Base-by-base conservation (phyloP, 176 grass and related monocot genomes). In the Avena sativa region DNA sequence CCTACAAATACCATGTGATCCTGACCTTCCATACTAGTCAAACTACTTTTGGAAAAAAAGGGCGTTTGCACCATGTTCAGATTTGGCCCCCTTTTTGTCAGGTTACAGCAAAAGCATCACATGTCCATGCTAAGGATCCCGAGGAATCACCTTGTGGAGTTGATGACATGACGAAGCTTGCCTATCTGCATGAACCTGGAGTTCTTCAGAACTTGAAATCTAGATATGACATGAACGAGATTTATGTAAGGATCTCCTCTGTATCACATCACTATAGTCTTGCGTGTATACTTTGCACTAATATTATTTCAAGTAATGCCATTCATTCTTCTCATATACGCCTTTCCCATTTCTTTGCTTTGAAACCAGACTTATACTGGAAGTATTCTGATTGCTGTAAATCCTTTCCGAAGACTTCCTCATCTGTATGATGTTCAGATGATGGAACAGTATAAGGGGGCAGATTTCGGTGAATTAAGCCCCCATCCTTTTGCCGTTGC, bases 391-490 rank as follows among this genome's bases (percentile, higher is more conserved):
- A 99, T 99, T 64, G 97, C 97, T 53, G 97, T 99, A 74, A 99
- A 99, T 84, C 97, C 97, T 76, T 99, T 99, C 72, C 93, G 91
- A 86, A 94, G 94, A 82, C 81, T 99, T 67, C 97, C 97, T 71
- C 97, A 99, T 93, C 50, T 99, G 50, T 98, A 98, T 55, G 97
- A 98, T 61, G 90, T 86, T 77, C 94, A 98, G 79, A 98, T 96
- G 97, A 98, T 98, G 97, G 87, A 96, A 82, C 97, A 98, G 81
- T 98, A 98, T 77, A 98, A 98, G 87, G 97, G 97, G 63, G 92
- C 97, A 11, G 66, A 84, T 71, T 96, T 98, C 77, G 97, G 97
- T 90, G 97, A 98, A 85, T 91, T 98, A 87, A 94, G 89, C 17
- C 97, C 97, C 50, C 97, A 98, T 81, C 97, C 97, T 65, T 98